Base-by-base conservation (phyloP, 2,329 filamentous ascomycete species). In the Arthrobotrys conoides region DNA sequence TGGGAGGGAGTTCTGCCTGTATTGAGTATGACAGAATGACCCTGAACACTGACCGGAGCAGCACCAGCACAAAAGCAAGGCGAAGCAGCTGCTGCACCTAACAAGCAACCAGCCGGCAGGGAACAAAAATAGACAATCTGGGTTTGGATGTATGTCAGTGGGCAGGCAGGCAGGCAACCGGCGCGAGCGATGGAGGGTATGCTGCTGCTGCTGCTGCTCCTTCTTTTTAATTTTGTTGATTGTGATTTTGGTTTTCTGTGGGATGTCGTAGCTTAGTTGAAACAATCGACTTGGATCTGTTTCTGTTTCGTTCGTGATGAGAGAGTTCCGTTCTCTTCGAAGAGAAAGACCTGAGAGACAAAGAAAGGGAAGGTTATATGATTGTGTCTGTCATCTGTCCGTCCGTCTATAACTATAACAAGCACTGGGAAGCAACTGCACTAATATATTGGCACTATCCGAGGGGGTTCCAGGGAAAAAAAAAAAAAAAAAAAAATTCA, bases 91-190 rank as follows among this genome's bases (percentile, higher is more conserved):
- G 41, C 46, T 63, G 67, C 66, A 68, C 59, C 64, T 33, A 70
- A 70, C 72, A 70, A 70, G 59, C 73, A 66, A 68, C 14, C 27
- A 55, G 33, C 14, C 16, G 30, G 61, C 59, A 27, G 30, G 49
- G 51, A 65, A 65, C 72, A 76, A 76, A 76, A 76, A 76, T 76
- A 76, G 72, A 70, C 57, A 33, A 12, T 14, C n/a, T n/a, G n/a
- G n/a, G n/a, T n/a, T n/a, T n/a, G n/a, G n/a, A 30, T 1, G 44
- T 46, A 18, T 20, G 16, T 46, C 8, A 46, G 41, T n/a, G n/a
- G 18, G 33, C 33, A 46, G n/a, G 44, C 12, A 44, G n/a, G 9
- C 18, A 30, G 49, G 53, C 53, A 57, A 30, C 30, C 53, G 46
- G 63, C 59, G 59, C 48, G 67, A 66, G 69, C 41, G 69, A 57